Base-by-base conservation (phyloP, 2,329 filamentous ascomycete genomes). In the Arthrobotrys megalospora region DNA sequence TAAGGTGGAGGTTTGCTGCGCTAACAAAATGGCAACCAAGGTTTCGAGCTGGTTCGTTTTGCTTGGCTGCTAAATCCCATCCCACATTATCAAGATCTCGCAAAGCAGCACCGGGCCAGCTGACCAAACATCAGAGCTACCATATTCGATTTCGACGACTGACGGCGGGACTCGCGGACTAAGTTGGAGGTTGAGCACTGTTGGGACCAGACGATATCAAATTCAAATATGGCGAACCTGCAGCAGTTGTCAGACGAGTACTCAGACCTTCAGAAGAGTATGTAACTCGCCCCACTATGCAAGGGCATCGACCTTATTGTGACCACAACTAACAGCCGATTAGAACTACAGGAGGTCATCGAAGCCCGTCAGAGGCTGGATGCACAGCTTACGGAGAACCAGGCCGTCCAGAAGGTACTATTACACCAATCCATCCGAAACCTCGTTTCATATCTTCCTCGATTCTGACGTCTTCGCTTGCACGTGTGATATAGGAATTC, bases 321-420 rank as follows among this genome's bases (percentile, higher is more conserved):
- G 24, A 50, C 41, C 11, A n/a, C 10, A 45, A 16, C 47, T 60
- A 48, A 55, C 38, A 24, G 21, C 55, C 58, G 7, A 64, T 41
- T 60, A 97, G 96, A 98, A 81, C 88, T 98, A 69, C 92, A 94
- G 84, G 89, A 87, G 50, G 87, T 90, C 16, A 90, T 98, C 28
- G 88, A 90, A 52, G 92, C 93, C 8, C 90, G 94, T 80, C 94
- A 99, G 86, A 96, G 92, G 85, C 90, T 99, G 6, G 94, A 97
- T 84, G 92, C 94, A 6, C 96, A 99, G 85, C 92, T 92, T 84
- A 93, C 97, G 83, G 96, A 99, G 85, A 99, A 98, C 83, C 86
- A 91, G 60, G 91, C 92, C 14, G 96, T 99, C 8, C 90, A 96
- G 84, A 92, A 93, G 86, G 93, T 93, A 81, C 21, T n/a, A 19